Percentiles rank a stretch among this genome's conserved stretches.
Evolutionary conservation across 176 grass and related monocot species (phyloP).

Genomic region (Ampelocalamus luodianensis): DNA sequence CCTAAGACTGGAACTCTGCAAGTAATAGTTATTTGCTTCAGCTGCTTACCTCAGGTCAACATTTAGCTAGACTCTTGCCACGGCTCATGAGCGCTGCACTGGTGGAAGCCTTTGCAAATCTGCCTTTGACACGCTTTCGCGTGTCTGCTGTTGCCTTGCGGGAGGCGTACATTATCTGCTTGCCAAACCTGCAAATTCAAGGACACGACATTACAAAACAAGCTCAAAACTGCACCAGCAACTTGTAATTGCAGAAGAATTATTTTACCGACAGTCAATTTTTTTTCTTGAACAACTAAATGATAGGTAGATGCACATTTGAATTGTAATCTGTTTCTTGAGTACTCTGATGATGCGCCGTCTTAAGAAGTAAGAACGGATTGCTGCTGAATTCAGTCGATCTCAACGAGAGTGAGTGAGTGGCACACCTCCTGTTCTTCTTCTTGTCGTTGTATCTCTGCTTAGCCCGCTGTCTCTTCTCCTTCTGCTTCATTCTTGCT

Average conservation of each 20-base stretch:
- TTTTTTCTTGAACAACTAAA: no score
- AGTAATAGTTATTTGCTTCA: no score
- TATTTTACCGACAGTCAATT: no score
- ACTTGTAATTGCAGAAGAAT: neutral
- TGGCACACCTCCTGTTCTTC: conserved; percentile 44
- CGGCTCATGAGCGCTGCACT: neutral
- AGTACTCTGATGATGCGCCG: no score
- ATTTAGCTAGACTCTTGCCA: no score
- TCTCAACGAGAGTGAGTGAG: neutral
- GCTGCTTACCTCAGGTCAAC: no score
- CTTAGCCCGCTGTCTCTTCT: conserved; percentile 41
- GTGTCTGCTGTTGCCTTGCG: conserved; percentile 50
- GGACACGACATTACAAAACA: neutral
- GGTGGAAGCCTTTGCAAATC: conserved; percentile 42
- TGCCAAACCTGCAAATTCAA: conserved; percentile 29
- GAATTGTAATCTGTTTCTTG: no score
- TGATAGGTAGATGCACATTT: no score
- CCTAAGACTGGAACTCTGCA: no score
- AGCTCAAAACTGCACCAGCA: neutral
- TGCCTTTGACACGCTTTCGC: conserved; percentile 45
- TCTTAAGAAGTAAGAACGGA: no score
- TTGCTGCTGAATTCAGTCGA: neutral
- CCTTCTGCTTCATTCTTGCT: neutral
- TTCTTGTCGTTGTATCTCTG: conserved; percentile 52
- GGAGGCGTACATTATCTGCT: conserved; percentile 51